Conservation (phyloP, 768 basidiomycete genomes). For the Tremella yokohamensis region DNA sequence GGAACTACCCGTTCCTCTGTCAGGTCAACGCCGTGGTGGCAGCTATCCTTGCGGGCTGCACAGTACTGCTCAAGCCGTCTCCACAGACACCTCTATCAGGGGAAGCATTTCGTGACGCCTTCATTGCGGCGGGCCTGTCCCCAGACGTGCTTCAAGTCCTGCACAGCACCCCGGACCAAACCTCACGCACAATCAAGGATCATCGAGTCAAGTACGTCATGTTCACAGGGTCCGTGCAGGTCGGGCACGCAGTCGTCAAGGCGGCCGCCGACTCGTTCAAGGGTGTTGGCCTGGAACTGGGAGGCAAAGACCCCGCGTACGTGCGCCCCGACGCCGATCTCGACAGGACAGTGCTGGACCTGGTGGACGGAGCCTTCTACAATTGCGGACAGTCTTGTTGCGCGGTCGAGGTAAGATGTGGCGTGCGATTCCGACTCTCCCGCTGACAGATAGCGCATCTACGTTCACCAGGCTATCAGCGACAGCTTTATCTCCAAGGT, state of each 20-base stretch:
- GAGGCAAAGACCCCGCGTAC: slow-evolving; percentile 94
- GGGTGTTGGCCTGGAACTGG: slow-evolving; percentile 85
- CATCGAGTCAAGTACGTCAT: slow-evolving; percentile 72
- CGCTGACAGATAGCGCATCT: too few relatives aligned
- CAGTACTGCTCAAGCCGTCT: slow-evolving; percentile 85
- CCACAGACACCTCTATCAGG: slow-evolving; percentile 87
- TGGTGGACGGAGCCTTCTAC: slow-evolving; percentile 90
- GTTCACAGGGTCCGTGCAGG: slow-evolving; percentile 81
- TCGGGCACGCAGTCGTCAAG: slow-evolving; percentile 67
- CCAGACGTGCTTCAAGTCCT: slow-evolving; percentile 56
- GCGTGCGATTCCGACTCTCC: too few relatives aligned
- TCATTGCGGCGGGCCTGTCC: slow-evolving; percentile 72
- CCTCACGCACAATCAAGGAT: slow-evolving; percentile 68
- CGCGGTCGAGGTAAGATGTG: slow-evolving; percentile 64
- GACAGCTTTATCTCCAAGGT: slow-evolving; percentile 64
- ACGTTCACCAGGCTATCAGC: slow-evolving; percentile 77
- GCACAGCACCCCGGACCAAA: slow-evolving; percentile 36
- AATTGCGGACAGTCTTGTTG: slow-evolving; percentile 97
- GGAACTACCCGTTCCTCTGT: slow-evolving; percentile 87
- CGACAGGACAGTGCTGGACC: slow-evolving; percentile 70
- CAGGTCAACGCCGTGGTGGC: slow-evolving; percentile 86
- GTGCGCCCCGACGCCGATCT: slow-evolving; percentile 79
- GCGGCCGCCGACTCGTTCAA: slow-evolving; percentile 74
- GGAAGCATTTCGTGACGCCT: slow-evolving; percentile 66
- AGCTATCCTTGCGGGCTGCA: slow-evolving; percentile 77